A percentile compares a stretch with the other conserved stretches of the same genome.
These are phyloP conservation scores for Pestalotiopsis sp. DNA, from an alignment of 2,329 filamentous ascomycete genomes.

Conservation along the genomic window DNA sequence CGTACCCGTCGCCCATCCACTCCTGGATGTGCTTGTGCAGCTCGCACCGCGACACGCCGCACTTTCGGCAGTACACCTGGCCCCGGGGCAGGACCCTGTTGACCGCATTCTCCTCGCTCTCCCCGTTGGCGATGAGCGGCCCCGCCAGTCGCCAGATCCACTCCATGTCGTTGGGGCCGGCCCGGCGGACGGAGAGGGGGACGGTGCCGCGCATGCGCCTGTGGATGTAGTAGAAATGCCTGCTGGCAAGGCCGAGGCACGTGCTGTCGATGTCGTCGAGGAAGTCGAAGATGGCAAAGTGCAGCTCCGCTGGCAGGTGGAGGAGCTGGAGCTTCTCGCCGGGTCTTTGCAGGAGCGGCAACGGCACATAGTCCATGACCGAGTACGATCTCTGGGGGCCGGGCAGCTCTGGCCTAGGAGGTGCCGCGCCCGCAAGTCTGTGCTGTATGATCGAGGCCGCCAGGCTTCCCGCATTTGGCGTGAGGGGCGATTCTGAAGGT, in stretches of 20 bases:
- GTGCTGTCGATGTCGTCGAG: slow-evolving; percentile 67
- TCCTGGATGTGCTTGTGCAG: slow-evolving; percentile 62
- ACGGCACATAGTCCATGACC: slow-evolving; percentile 60
- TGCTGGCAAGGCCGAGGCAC: slow-evolving; percentile 61
- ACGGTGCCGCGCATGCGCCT: slow-evolving; percentile 56
- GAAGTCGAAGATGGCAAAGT: slow-evolving; percentile 62
- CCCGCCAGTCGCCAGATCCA: slow-evolving; percentile 64
- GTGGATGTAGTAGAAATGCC: slow-evolving; percentile 61
- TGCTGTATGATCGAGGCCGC: background rate
- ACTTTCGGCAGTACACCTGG: slow-evolving; percentile 64
- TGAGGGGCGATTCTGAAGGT: slow-evolving; percentile 20
- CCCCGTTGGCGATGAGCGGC: slow-evolving; percentile 31
- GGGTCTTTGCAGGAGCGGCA: slow-evolving; percentile 50
- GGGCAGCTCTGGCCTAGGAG: slow-evolving; percentile 36
- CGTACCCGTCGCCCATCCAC: slow-evolving; percentile 58
- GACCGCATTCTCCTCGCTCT: slow-evolving; percentile 30
- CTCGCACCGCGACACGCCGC: slow-evolving; percentile 62
- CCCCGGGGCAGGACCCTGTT: slow-evolving; percentile 55
- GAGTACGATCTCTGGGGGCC: slow-evolving; percentile 59
- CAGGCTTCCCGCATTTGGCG: background rate
- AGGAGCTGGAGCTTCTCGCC: slow-evolving; percentile 47
- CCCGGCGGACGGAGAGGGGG: slow-evolving; percentile 57
- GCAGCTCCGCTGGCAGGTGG: slow-evolving; percentile 60
- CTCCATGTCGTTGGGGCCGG: slow-evolving; percentile 64
- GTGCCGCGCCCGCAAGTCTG: slow-evolving; percentile 15